Base-by-base conservation (phyloP, 2,329 filamentous ascomycete genomes). In the Exophiala lecanii-corni region DNA sequence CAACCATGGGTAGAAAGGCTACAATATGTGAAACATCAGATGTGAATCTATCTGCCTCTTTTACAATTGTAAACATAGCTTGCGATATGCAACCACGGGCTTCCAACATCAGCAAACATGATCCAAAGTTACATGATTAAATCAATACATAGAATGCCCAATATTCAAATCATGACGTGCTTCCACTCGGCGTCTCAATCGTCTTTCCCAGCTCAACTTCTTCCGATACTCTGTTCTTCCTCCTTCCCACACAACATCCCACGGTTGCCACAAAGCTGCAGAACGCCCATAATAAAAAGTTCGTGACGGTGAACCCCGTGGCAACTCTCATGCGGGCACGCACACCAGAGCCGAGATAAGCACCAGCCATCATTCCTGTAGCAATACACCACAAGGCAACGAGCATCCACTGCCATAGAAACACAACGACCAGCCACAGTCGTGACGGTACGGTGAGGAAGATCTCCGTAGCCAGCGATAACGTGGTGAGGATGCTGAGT, bases 371-470 rank as follows among this genome's bases (percentile, higher is more conserved):
- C 4, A 35, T 9, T 18, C 13, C 17, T 4, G 33, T 5, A 4
- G 33, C 9, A 18, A 20, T 35, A 9, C 13, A n/a, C 33, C 33
- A 35, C 17, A 35, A 9, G 16, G 6, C 6, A 9, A 35, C 33
- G 16, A 35, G 15, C 4, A 17, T 5, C 33, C 33, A 35, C n/a
- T 35, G 33, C 33, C 33, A 35, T 19, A 35, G 6, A 19, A 35
- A 35, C 9, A 35, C 33, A 4, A 35, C 12, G 13, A 35, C 9
- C 17, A 35, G 17, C 33, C 33, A 35, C 15, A 35, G 9, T 9
- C 33, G 33, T 6, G 13, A 18, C 15, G 33, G 15, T 10, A 35
- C 18, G 33, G 33, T 18, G 17, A 18, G 9, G 9, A 35, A 18
- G 18, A 35, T 18, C 17, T 35, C 33, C 9, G 16, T 18, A 4